phyloP scores from a whole-genome alignment of 2,329 filamentous ascomycete species.

The Rhynchosporium graminicola region DNA sequence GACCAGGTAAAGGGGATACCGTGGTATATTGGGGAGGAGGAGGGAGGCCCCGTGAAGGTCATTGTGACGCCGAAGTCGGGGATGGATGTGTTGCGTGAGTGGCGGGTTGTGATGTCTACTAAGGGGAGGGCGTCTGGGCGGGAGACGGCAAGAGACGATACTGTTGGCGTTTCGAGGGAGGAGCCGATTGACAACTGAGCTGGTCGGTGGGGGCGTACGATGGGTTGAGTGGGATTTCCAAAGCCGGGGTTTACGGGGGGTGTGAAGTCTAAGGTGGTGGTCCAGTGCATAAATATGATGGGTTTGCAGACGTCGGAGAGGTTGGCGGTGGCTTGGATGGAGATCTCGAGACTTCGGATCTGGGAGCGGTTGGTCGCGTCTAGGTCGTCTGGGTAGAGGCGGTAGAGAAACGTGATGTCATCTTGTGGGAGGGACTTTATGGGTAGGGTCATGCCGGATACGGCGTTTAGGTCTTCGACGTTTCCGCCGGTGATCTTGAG shows the following conservation, averaged over 20 bases:
- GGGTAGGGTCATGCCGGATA: conserved; percentile 53
- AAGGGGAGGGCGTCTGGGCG: conserved; percentile 62
- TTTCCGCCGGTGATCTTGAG: conserved; percentile 59
- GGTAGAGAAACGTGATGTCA: conserved; percentile 74
- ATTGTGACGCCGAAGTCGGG: conserved; percentile 72
- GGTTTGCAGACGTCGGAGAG: conserved; percentile 61
- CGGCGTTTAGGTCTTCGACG: conserved; percentile 58
- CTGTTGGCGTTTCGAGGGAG: conserved; percentile 47
- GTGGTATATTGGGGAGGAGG: conserved; percentile 59
- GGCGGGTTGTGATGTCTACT: conserved; percentile 53
- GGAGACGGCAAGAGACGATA: conserved; percentile 57
- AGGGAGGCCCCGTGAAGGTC: conserved; percentile 66
- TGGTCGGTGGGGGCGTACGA: conserved; percentile 62
- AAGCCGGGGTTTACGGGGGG: conserved; percentile 64
- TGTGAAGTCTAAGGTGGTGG: conserved; percentile 68
- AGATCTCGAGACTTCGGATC: conserved; percentile 57
- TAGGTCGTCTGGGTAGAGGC: conserved; percentile 52
- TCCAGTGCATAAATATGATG: conserved; percentile 66
- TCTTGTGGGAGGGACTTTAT: conserved; percentile 69
- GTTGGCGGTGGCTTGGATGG: conserved; percentile 60
- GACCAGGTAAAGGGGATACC: conserved; percentile 72
- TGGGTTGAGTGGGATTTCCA: conserved; percentile 56
- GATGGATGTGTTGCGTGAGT: conserved; percentile 47
- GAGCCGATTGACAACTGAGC: conserved; percentile 64
- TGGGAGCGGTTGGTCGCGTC: conserved; percentile 47